A percentile compares a stretch with the other conserved stretches of the same genome.
Evolutionary conservation across 1,284 basidiomycete genomes (phyloP).

Genomic region (Ustilago cynodontis): DNA sequence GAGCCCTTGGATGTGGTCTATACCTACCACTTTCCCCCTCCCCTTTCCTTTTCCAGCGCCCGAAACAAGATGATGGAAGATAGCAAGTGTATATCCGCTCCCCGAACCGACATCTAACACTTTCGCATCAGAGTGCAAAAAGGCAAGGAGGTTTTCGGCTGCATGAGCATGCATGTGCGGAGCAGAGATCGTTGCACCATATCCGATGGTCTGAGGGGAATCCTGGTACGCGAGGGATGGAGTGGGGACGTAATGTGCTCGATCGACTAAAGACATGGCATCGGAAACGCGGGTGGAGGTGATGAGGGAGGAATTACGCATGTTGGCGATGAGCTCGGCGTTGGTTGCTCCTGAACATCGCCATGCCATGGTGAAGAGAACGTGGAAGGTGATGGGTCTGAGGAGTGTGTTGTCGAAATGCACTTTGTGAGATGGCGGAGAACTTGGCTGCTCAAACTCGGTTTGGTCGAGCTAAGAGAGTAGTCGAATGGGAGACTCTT

Average conservation of each 20-base stretch:
- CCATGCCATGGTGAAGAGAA: slow-evolving; percentile 80
- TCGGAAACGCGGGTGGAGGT: slow-evolving; percentile 41
- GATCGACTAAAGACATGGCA: slow-evolving; percentile 57
- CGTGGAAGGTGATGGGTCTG: not conserved
- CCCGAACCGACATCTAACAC: slow-evolving; percentile 79
- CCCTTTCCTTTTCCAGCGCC: too few species aligned
- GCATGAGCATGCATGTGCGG: slow-evolving; percentile 90
- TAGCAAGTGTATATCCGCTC: slow-evolving; percentile 60
- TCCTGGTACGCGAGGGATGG: slow-evolving; percentile 76
- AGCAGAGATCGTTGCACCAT: slow-evolving; percentile 87
- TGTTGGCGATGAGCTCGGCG: slow-evolving; percentile 79
- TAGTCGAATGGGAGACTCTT: too few species aligned
- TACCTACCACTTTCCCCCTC: slow-evolving; percentile 79
- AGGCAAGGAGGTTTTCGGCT: slow-evolving; percentile 78
- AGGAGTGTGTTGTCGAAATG: not conserved
- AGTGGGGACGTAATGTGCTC: slow-evolving; percentile 76
- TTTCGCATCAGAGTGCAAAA: slow-evolving; percentile 77
- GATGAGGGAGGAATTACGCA: slow-evolving; percentile 76
- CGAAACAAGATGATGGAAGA: slow-evolving; percentile 63
- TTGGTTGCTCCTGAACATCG: slow-evolving; percentile 79
- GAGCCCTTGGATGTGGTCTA: slow-evolving; percentile 81
- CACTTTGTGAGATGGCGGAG: too few species aligned
- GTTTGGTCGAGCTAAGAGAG: not conserved
- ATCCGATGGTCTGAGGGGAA: slow-evolving; percentile 83
- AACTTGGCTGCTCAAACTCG: not conserved